phyloP scores from a whole-genome alignment of 2,329 filamentous ascomycete genomes.

The Elsinoe perseae region DNA sequence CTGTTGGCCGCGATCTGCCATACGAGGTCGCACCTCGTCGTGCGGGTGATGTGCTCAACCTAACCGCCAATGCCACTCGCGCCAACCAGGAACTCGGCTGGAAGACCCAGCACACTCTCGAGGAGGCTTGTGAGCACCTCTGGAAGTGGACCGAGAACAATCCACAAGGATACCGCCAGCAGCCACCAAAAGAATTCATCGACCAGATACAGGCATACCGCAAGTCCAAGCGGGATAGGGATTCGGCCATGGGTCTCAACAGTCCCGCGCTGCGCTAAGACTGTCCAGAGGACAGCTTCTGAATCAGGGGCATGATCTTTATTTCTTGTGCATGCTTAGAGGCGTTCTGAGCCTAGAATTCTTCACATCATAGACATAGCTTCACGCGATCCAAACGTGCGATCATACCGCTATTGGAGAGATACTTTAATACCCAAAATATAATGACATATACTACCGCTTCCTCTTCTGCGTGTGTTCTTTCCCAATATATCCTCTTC shows the following conservation, averaged over 20 bases:
- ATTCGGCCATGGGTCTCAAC: constrained; percentile 13
- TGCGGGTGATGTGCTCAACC: constrained; percentile 83
- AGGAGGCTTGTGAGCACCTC: constrained; percentile 86
- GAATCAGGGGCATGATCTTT: not conserved
- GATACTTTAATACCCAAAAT: not conserved
- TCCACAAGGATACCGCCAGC: constrained; percentile 86
- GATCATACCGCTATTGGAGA: not conserved
- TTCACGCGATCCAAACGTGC: not conserved
- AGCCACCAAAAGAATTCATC: constrained; percentile 76
- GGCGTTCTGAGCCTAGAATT: not conserved
- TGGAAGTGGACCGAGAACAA: constrained; percentile 98
- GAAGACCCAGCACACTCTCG: constrained; percentile 84
- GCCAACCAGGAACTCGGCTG: constrained; percentile 86
- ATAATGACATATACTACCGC: not conserved
- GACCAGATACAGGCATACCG: constrained; percentile 38
- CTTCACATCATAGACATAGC: not conserved
- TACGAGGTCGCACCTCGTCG: constrained; percentile 81
- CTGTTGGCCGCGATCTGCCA: constrained; percentile 75
- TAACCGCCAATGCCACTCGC: constrained; percentile 81
- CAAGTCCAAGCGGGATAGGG: constrained; percentile 19
- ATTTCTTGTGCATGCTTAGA: constrained; percentile 13
- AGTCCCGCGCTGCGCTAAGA: constrained; percentile 4
- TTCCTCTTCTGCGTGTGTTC: not conserved
- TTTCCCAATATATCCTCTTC: not conserved
- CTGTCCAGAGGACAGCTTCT: not conserved